Evolutionary conservation across 2,329 filamentous ascomycete species (phyloP).

Genomic region (Aspergillus sp.): DNA sequence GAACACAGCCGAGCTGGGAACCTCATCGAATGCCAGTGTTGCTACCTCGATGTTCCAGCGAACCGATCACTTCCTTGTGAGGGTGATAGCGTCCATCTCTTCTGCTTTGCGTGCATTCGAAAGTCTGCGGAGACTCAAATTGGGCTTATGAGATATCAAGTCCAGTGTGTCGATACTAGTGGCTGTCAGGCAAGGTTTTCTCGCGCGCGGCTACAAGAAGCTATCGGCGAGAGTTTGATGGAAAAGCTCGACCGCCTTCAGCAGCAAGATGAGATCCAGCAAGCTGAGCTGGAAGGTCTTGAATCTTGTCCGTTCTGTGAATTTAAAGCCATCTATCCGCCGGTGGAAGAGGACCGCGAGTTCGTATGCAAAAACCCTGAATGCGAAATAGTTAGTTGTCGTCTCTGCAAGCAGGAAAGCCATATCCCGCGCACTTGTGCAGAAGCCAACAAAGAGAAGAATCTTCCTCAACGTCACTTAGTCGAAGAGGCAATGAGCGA

Average conservation of each 20-base stretch:
- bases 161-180: constrained; percentile 70
- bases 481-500: constrained; percentile 85
- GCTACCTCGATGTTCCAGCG: constrained; percentile 66
- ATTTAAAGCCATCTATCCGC: constrained; percentile 72
- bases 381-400: constrained; percentile 66
- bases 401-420: constrained; percentile 66
- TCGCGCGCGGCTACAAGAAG: constrained; percentile 55
- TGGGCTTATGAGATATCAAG: constrained; percentile 67
- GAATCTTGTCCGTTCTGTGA: constrained; percentile 80
- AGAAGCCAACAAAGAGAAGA: constrained; percentile 63
- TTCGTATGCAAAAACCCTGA: constrained; percentile 70
- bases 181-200: constrained; percentile 67
- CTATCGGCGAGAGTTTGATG: constrained; percentile 61
- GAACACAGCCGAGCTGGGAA: constrained; percentile 51
- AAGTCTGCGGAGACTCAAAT: constrained; percentile 68
- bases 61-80: constrained; percentile 71
- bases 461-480: constrained; percentile 62
- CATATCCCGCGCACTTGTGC: constrained; percentile 74
- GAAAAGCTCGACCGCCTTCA: constrained; percentile 70
- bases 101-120: constrained; percentile 69
- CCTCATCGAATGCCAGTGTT: constrained; percentile 71
- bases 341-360: constrained; percentile 68
- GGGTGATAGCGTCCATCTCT: constrained; percentile 61
- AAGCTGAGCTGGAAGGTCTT: constrained; percentile 70
- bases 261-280: constrained; percentile 68